These are phyloP conservation scores for Wickerhamia fluorescens DNA, from an alignment of 805 yeast species.

Conservation along the genomic window DNA sequence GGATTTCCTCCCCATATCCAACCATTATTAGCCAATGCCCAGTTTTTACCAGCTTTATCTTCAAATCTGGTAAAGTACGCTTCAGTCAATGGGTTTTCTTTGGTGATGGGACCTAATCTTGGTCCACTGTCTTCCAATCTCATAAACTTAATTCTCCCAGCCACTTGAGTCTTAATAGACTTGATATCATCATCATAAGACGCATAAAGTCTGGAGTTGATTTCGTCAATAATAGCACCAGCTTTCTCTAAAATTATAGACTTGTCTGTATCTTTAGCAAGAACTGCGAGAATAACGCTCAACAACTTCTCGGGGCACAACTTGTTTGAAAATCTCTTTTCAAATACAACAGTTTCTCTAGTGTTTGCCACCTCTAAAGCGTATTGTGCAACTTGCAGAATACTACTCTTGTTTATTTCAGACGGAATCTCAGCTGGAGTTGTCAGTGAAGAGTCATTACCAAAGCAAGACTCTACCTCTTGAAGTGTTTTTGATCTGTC, in stretches of 20 bases:
- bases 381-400: conserved; percentile 42
- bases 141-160: conserved; percentile 68
- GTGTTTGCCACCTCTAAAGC: conserved; percentile 37
- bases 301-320: conserved; percentile 48
- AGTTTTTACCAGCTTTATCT: conserved; percentile 44
- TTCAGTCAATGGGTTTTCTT: conserved; percentile 61
- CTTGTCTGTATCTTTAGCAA: conserved; percentile 21
- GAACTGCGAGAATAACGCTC: conserved; percentile 22
- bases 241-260: conserved; percentile 31
- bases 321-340: conserved; percentile 46
- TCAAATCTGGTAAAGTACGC: conserved; percentile 77
- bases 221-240: conserved; percentile 57
- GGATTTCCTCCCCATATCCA: conserved; percentile 99
- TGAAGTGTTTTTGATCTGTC: conserved; percentile 41
- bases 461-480: conserved; percentile 28
- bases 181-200: conserved; percentile 69
- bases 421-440: conserved; percentile 8
- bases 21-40: conserved; percentile 88
- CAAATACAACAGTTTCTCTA: conserved; percentile 37
- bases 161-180: conserved; percentile 60
- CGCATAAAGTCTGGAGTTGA: conserved; percentile 65
- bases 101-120: conserved; percentile 54
- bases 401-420: conserved; percentile 29
- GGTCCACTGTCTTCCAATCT: conserved; percentile 83
- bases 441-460: conserved; percentile 7